A percentile compares a stretch with the other conserved stretches of the same genome.
phyloP scores from a whole-genome alignment of 2,329 filamentous ascomycete species.

The Xenoacremonium recifei region DNA sequence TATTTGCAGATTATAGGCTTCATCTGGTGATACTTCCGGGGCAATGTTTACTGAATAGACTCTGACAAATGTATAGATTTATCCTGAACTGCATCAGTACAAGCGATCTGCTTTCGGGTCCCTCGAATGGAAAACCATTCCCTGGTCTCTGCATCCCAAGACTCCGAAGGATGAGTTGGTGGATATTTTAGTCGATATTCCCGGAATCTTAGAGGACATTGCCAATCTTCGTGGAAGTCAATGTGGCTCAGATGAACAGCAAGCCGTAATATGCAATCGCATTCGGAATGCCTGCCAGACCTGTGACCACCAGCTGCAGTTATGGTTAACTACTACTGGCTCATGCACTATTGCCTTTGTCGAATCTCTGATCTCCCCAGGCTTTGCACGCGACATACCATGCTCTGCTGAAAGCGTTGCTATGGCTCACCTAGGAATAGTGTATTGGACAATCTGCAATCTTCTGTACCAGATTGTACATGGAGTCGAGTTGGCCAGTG shows the following conservation, averaged over 20 bases:
- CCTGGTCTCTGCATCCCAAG: conserved; percentile 1
- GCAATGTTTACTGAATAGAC: too few species aligned
- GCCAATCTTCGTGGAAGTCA: neutral
- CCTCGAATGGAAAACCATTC: conserved; percentile 3
- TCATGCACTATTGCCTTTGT: neutral
- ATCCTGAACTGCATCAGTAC: neutral
- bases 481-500: neutral
- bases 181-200: conserved; percentile 1
- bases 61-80: too few species aligned
- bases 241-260: neutral
- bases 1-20: neutral
- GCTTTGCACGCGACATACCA: too few species aligned
- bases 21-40: neutral
- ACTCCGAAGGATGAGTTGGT: conserved; percentile 3
- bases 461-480: neutral
- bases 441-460: conserved; percentile 3
- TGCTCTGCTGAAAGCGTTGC: neutral
- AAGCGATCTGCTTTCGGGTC: conserved; percentile 1
- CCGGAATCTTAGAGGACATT: neutral
- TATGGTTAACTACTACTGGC: neutral
- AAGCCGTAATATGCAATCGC: too few species aligned
- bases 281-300: neutral
- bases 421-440: neutral
- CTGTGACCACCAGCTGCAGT: neutral
- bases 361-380: neutral